Base-by-base conservation (phyloP, 2,329 filamentous ascomycete genomes). In the Diaporthe aspalathi region DNA sequence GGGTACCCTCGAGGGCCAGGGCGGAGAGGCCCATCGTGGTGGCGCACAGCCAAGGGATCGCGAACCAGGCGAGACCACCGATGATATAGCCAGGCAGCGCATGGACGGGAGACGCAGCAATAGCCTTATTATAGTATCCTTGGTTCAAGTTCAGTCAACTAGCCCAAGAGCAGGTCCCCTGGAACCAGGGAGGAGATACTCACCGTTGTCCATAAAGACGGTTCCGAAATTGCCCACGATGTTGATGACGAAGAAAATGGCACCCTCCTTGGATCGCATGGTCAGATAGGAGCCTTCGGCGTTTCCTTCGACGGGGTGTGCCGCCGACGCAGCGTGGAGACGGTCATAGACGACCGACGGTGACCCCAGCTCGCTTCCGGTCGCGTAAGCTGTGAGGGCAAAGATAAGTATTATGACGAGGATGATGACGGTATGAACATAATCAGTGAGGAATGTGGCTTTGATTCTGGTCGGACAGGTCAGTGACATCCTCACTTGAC, bases 221-320 rank as follows among this genome's bases (percentile, higher is more conserved):
- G 93, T 94, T 71, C 88, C 92, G 72, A 95, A 96, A 81, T 95
- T 95, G 50, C 93, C 93, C 45, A 95, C 92, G 60, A 93, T 90
- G 80, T 95, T 95, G 81, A 95, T 95, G 45, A 95, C 89, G 81
- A 97, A 97, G 85, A 97, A 97, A 72, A 96, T 93, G 50, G 89
- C 93, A 6, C 94, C 94, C 76, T 95, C 91, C 71, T 88, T 89
- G 1, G 92, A 94, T 70, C 88, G 85, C 94, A 97, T 97, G 0
- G 94, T 97, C 20, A 97, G 83, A 76, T 97, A 97, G 77, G 91
- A 94, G 17, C 94, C 94, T 9, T 90, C 88, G 0, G 90, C 87
- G 79, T 97, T 97, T 11, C 94, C 94, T 0, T 88, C 87, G 1
- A 97, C 92, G 0, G 94, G 94, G 75, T 96, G 93, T 6, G 83